A percentile compares a stretch with the other conserved stretches of the same genome.
phyloP scores from a whole-genome alignment of 192 early-diverging fungal species.

The Geosiphon pyriformis region DNA sequence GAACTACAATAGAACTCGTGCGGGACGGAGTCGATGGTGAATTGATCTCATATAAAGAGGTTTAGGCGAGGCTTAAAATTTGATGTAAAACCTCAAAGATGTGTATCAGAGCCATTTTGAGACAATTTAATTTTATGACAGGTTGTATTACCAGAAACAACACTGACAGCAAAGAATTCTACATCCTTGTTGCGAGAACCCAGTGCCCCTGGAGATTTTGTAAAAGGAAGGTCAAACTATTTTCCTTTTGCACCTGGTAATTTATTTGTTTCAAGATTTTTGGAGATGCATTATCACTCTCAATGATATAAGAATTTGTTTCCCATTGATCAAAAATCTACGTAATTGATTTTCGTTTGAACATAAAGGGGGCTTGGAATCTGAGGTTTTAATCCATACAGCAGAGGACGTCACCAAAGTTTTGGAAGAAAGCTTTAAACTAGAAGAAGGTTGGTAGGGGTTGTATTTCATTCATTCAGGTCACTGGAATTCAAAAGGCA shows the following conservation, averaged over 20 bases:
- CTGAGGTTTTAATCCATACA: slow-evolving; percentile 33
- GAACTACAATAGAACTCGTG: slow-evolving; percentile 43
- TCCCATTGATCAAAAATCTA: neutral
- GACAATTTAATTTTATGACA: neutral
- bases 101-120: neutral
- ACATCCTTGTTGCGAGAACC: slow-evolving; percentile 65
- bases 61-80: slow-evolving; percentile 20
- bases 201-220: slow-evolving; percentile 55
- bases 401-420: slow-evolving; percentile 29
- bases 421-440: slow-evolving; percentile 27
- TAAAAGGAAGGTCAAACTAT: slow-evolving; percentile 60
- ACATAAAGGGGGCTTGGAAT: slow-evolving; percentile 49
- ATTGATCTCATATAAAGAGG: slow-evolving; percentile 43
- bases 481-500: neutral
- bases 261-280: slow-evolving; percentile 7
- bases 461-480: no score
- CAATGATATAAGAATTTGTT: slow-evolving; percentile 7
- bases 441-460: slow-evolving; percentile 29
- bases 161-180: slow-evolving; percentile 55
- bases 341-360: neutral
- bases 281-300: neutral
- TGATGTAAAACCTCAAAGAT: slow-evolving; percentile 19
- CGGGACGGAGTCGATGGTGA: slow-evolving; percentile 51
- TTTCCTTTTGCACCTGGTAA: slow-evolving; percentile 74
- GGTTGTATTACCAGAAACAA: slow-evolving; percentile 15